These are phyloP conservation scores for Stachybotrys chartarum DNA, from an alignment of 2,329 filamentous ascomycete species.

Conservation along the genomic window DNA sequence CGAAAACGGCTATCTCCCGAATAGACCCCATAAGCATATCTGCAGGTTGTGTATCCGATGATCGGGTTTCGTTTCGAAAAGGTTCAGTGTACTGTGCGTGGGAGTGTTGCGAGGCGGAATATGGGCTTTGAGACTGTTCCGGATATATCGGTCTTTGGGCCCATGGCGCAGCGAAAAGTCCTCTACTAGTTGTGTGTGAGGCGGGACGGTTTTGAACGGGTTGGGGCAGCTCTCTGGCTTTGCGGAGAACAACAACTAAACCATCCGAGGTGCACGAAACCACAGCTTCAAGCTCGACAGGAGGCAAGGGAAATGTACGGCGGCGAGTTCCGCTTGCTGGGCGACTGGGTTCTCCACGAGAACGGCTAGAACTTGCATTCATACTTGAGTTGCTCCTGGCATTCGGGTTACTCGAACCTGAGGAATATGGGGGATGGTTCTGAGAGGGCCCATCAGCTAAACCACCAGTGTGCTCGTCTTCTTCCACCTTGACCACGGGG, in stretches of 20 bases:
- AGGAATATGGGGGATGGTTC: background rate
- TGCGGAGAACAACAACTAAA: conserved; percentile 71
- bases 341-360: background rate
- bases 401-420: background rate
- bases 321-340: background rate
- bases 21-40: conserved; percentile 72
- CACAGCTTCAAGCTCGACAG: conserved; percentile 77
- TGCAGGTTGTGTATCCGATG: conserved; percentile 44
- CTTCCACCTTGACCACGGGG: conserved; percentile 28
- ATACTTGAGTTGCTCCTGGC: background rate
- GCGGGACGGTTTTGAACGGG: conserved; percentile 36
- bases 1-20: conserved; percentile 79
- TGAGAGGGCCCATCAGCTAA: background rate
- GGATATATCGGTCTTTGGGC: conserved; percentile 57
- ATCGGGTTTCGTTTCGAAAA: conserved; percentile 34
- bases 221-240: conserved; percentile 64
- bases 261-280: conserved; percentile 87
- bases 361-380: background rate
- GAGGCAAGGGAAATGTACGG: conserved; percentile 21
- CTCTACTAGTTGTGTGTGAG: conserved; percentile 46
- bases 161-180: conserved; percentile 77
- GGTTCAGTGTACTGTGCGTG: conserved; percentile 35
- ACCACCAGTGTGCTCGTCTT: conserved; percentile 9
- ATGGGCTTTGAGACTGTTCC: conserved; percentile 17
- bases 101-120: conserved; percentile 19